These are phyloP conservation scores for Papiliotrema flavescens DNA, from an alignment of 1,284 basidiomycete species.

Conservation along the genomic window DNA sequence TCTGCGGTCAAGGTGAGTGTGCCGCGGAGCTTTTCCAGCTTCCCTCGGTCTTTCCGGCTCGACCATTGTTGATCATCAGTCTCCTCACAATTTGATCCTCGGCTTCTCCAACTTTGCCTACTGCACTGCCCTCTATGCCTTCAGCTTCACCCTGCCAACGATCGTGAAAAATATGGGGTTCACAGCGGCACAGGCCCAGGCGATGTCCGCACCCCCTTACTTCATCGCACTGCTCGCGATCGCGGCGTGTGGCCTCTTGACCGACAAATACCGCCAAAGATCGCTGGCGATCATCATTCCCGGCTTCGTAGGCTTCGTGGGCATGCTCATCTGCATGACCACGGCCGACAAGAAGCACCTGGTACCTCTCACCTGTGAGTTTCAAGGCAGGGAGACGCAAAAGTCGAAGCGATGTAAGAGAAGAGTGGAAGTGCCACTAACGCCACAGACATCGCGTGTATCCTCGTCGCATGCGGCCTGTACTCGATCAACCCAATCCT, in stretches of 20 bases:
- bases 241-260: slow-evolving; percentile 16
- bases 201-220: slow-evolving; percentile 15
- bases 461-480: slow-evolving; percentile 22
- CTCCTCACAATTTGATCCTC: slow-evolving; percentile 17
- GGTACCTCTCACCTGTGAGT: slow-evolving; percentile 22
- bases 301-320: slow-evolving; percentile 14
- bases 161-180: slow-evolving; percentile 23
- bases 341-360: slow-evolving; percentile 18
- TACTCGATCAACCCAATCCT: slow-evolving; percentile 28
- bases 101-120: slow-evolving; percentile 14
- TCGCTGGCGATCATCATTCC: slow-evolving; percentile 8
- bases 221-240: slow-evolving; percentile 19
- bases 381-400: neutral
- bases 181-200: slow-evolving; percentile 13
- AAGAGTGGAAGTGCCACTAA: slow-evolving; percentile 12
- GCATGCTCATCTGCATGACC: slow-evolving; percentile 19
- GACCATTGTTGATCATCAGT: slow-evolving; percentile 10
- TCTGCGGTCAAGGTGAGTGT: slow-evolving; percentile 19
- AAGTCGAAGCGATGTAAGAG: neutral
- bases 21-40: neutral
- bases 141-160: slow-evolving; percentile 14
- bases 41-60: neutral
- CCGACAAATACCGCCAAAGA: slow-evolving; percentile 12
- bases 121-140: slow-evolving; percentile 14
- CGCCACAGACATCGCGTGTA: slow-evolving; percentile 11